Evolutionary conservation across 2,329 filamentous ascomycete species (phyloP).

Genomic region (Lasiodiplodia hormozganensis): DNA sequence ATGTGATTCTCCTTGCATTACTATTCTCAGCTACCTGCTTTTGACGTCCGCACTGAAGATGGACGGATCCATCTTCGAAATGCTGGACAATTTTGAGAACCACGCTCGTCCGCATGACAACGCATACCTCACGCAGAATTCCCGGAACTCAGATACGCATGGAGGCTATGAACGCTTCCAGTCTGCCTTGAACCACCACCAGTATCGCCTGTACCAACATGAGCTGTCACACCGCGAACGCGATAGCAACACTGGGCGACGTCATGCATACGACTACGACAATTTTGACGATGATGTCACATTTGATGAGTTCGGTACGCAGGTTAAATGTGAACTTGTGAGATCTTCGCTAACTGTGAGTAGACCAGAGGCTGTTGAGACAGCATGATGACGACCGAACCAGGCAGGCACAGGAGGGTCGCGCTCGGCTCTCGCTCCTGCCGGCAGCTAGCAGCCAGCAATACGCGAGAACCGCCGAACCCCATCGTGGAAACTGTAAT

Average conservation of each 20-base stretch:
- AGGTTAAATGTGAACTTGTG: background rate
- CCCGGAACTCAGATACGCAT: background rate
- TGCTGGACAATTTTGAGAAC: constrained; percentile 19
- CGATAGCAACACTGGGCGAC: background rate
- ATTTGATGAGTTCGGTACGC: constrained; percentile 19
- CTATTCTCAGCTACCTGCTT: background rate
- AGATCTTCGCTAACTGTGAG: background rate
- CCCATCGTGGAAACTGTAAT: background rate
- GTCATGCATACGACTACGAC: background rate
- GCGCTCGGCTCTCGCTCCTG: constrained; percentile 47
- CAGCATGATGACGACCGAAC: constrained; percentile 43
- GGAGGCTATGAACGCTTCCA: background rate
- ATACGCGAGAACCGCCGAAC: background rate
- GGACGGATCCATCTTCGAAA: constrained; percentile 28
- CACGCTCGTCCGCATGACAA: background rate
- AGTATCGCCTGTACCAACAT: background rate
- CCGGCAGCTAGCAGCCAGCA: constrained; percentile 29
- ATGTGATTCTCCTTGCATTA: background rate
- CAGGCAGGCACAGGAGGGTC: constrained; percentile 43
- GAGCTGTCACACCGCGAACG: background rate
- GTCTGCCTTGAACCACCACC: background rate
- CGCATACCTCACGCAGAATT: background rate
- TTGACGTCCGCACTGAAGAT: background rate
- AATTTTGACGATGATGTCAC: background rate
- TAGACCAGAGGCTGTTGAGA: constrained; percentile 46